Base-by-base conservation (phyloP, 495 filamentous ascomycete genomes). In the Daldinia loculata region DNA sequence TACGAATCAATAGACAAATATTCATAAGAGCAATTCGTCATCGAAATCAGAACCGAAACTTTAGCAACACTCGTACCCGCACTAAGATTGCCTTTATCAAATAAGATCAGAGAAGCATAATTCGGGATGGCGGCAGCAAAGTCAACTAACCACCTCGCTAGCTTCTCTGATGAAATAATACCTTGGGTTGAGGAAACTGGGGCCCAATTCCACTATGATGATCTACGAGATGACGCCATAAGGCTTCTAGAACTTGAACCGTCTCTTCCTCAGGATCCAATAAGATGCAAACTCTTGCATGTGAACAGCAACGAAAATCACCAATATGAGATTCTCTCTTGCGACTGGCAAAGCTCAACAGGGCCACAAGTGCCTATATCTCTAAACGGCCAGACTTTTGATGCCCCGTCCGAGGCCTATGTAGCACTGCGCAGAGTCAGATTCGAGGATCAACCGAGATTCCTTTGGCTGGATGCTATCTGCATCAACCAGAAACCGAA, bases 161-260 rank as follows among this genome's bases (percentile, higher is more conserved):
- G 39, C 41, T 36, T 38, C 7, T 38, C 60, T 1, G 53, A 36
- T 29, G 64, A 60, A 17, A 39, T 50, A 61, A 29, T 56, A 19
- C 45, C 60, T 48, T 69, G 61, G 67, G 11, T 64, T 9, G 61
- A 69, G 38, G 60, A 69, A 43, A 69, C 60, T 0, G 60, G 43
- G 14, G 38, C 53, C 8, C 53, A 22, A 19, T 69, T 64, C 45
- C 53, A 36, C 15, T 69, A 64, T 48, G 34, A 64, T 15, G 56
- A 45, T 45, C 15, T 69, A 29, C 14, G 38, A 38, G 48, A 58
- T 43, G 30, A 32, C 8, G 58, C 29, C 22, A 58, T 55, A 30
- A 70, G 61, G 15, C 61, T 70, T 60, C 61, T 70, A 0, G 67
- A 65, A 61, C 61, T 70, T 4, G 50, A 61, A 29, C 48, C 67